Base-by-base conservation (phyloP, 2,329 filamentous ascomycete species). In the Didymella keratinophila region DNA sequence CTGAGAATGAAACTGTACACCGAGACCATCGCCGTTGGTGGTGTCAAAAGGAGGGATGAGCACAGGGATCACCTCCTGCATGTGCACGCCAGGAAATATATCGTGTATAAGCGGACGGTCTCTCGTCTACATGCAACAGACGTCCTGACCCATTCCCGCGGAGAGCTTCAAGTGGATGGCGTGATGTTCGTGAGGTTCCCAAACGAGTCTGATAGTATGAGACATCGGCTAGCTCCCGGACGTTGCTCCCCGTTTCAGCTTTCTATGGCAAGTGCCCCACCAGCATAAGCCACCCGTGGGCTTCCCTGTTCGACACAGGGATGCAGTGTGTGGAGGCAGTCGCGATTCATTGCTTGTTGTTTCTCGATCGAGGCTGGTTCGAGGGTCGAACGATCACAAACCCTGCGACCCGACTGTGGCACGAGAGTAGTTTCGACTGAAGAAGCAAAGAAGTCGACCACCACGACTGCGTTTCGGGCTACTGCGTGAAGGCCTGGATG, bases 401-500 rank as follows among this genome's bases (percentile, higher is more conserved):
- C 36, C n/a, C 36, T 39, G 36, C 36, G 18, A 20, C n/a, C 20
- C 10, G n/a, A 20, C 36, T 20, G 36, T 5, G n/a, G 63, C 67
- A 65, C 70, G 62, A 46, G 43, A 48, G 55, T 41, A 25, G 69
- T 71, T 71, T 71, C 66, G 36, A 20, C n/a, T 20, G 36, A 8
- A 12, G 18, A 20, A 20, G n/a, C 18, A 39, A 39, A 39, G 10
- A 39, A 20, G 36, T 39, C 36, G 36, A 39, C 36, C 36, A 39
- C 36, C 18, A 20, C n/a, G n/a, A 20, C 16, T 11, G 18, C 36
- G 36, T 39, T 20, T 39, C 36, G 36, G 36, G 10, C 36, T 39
- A 11, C n/a, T 20, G 36, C 8, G n/a, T 16, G 66, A 59, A 30
- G 6, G 39, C 50, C 23, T 44, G 14, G 30, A 27, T 10, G 16